Percentiles rank a stretch among this genome's conserved stretches.
Conservation (phyloP, 2,329 filamentous ascomycete genomes). For the Fonsecaea pedrosoi region DNA sequence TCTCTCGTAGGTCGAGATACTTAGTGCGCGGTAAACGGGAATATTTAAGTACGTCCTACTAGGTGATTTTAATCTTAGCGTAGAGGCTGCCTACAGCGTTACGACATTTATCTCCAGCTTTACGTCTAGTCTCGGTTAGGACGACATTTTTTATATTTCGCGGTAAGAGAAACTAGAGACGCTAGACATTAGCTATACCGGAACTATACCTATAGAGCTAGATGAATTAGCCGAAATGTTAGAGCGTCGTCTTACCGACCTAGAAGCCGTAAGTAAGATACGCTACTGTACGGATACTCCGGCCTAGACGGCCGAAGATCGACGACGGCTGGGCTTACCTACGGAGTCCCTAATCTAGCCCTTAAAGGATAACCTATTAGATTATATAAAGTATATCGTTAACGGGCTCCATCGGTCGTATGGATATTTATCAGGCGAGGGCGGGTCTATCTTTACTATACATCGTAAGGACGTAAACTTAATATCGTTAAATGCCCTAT, state of each 20-base stretch:
- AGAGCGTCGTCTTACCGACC: background rate
- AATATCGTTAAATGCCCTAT: background rate
- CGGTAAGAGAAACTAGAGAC: background rate
- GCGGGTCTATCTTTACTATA: background rate
- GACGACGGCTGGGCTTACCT: background rate
- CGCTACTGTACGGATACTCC: background rate
- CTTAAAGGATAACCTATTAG: background rate
- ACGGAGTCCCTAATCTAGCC: background rate
- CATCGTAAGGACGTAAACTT: background rate
- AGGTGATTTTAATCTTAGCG: background rate
- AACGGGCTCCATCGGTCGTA: background rate
- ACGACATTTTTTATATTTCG: background rate
- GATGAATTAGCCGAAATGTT: background rate
- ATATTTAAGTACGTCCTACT: slow-evolving; percentile 5
- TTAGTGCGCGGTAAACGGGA: slow-evolving; percentile 5
- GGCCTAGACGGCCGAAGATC: background rate
- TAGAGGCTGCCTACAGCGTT: background rate
- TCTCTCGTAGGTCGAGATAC: slow-evolving; percentile 1
- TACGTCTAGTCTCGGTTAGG: background rate
- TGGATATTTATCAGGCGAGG: background rate
- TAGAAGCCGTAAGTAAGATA: background rate
- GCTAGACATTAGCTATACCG: background rate
- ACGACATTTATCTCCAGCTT: background rate
- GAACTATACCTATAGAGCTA: background rate
- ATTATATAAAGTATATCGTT: background rate